Evolutionary conservation across 192 early-diverging fungal genomes (phyloP).

Genomic region (Podila verticillata): DNA sequence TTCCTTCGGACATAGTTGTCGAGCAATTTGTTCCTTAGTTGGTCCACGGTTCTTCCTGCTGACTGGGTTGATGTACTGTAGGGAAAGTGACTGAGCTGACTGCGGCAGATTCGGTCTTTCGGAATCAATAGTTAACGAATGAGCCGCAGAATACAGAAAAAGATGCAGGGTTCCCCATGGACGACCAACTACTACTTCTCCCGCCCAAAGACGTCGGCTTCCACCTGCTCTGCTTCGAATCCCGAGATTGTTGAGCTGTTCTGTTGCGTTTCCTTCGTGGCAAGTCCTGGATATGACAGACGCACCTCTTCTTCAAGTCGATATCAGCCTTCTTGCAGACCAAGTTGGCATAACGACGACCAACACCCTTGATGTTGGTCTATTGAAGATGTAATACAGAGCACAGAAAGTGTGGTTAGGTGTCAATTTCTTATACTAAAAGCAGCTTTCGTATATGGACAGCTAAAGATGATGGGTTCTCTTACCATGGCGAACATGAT

Average conservation of each 20-base stretch:
- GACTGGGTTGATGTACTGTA: no score
- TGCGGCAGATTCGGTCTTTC: no score
- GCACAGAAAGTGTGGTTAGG: no score
- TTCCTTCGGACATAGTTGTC: no score
- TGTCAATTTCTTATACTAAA: no score
- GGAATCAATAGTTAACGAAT: no score
- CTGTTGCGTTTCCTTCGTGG: background rate
- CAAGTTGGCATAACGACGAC: conserved; percentile 98
- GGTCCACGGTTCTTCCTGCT: no score
- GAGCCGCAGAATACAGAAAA: background rate
- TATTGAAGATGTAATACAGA: background rate
- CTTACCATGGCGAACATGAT: conserved; percentile 89
- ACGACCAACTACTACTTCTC: background rate
- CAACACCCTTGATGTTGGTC: conserved; percentile 97
- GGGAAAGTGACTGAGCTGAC: no score
- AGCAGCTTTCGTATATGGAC: background rate
- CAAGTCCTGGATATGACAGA: background rate
- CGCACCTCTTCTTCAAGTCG: conserved; percentile 93
- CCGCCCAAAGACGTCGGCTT: background rate
- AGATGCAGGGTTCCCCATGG: background rate
- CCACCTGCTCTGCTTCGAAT: background rate
- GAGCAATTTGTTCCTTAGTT: no score
- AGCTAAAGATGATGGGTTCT: conserved; percentile 2
- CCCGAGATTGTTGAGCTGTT: background rate
- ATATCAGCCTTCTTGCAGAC: conserved; percentile 99